Evolutionary conservation across 179 eudicot species (phyloP), one percentile per base, ranked within the genome.

Genomic region (Corrigiola litoralis): DNA sequence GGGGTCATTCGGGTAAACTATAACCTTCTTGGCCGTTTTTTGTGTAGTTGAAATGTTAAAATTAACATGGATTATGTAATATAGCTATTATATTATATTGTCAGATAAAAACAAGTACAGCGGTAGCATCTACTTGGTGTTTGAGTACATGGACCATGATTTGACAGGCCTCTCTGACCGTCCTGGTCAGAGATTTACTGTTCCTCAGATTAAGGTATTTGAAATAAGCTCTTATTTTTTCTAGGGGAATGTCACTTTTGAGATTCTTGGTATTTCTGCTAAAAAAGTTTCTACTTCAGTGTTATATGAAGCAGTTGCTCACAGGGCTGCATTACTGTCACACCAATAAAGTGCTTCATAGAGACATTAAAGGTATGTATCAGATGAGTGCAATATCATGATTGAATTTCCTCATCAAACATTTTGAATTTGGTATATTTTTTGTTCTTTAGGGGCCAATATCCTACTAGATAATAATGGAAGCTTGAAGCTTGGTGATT

Each of bases 401-500:
- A n/a, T 23, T 52, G 53, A 48, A 32, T 51, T 20, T n/a, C 36
- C 48, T 68, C 57, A 32, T 50, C 33, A 17, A 57, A 27, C 23
- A 10, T 38, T 55, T 59, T 6, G 17, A 23, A 34, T 21, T 18
- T 12, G 23, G 9, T 18, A 23, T 8, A 13, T 60, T 50, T 64
- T 44, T 45, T 37, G 45, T 37, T 61, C 32, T 49, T 29, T 28
- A 76, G 72, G 80, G 48, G 63, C 80, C 49, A 76, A 76, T 55
- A 56, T 76, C 41, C 60, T 76, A 32, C 66, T 76, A 37, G 63
- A 76, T 44, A 76, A 76, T 62, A 50, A 76, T 31, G 80, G 76
- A 41, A 76, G 72, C 69, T 67, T 72, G 73, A 76, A 76, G 70
- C 73, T 76, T 40, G 80, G 73, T 28, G 77, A 76, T 63, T 76